phyloP scores from a whole-genome alignment of 1,284 basidiomycete species.

The Rhodotorula sp. region DNA sequence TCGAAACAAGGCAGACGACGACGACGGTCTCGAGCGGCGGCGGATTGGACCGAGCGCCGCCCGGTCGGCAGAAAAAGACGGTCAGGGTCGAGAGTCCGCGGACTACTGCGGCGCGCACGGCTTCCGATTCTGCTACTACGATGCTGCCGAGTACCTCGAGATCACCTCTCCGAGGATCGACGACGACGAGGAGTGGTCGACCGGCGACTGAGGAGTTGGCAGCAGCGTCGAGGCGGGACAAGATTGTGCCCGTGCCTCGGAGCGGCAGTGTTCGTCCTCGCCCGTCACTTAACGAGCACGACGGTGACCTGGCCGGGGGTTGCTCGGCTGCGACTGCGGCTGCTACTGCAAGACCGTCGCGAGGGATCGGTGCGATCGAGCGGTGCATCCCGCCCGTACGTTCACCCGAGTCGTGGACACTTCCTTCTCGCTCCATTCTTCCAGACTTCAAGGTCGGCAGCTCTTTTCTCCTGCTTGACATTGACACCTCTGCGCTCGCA shows the following conservation, averaged over 20 bases:
- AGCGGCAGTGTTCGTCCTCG: too few relatives aligned
- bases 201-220: neutral
- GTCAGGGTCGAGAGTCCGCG: slow-evolving; percentile 24
- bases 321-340: neutral
- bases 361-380: slow-evolving; percentile 5
- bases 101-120: neutral
- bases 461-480: too few relatives aligned
- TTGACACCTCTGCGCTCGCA: neutral
- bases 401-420: too few relatives aligned
- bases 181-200: neutral
- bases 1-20: neutral
- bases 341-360: neutral
- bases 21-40: too few relatives aligned
- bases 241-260: too few relatives aligned
- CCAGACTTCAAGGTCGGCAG: too few relatives aligned
- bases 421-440: neutral
- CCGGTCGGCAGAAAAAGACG: slow-evolving; percentile 2
- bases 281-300: too few relatives aligned
- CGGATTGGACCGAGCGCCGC: neutral
- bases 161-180: neutral
- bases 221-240: too few relatives aligned
- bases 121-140: too few relatives aligned
- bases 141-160: neutral
- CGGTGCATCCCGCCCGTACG: slow-evolving; percentile 30
- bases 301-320: neutral